Base-by-base conservation (phyloP, 1,139 yeast genomes). In the Barnettozyma hawaiiensis region DNA sequence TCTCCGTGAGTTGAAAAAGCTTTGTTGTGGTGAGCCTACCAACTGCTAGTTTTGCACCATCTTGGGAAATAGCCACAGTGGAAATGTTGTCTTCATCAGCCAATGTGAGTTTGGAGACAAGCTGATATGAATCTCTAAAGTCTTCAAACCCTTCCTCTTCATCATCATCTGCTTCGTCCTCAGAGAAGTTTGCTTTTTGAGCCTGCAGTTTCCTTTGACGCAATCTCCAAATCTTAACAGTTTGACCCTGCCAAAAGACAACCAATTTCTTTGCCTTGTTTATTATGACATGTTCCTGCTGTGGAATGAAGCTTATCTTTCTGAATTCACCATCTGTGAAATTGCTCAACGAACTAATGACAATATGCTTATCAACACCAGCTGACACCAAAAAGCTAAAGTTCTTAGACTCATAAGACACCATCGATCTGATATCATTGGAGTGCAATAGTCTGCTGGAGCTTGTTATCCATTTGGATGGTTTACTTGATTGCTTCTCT, bases 341-440 rank as follows among this genome's bases (percentile, higher is more conserved):
- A 15, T 65, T 58, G 31, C 68, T 68, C 31, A 82, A 66, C 2
- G 94, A 76, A 58, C 78, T 85, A 29, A 92, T 71, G 4, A 85
- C 90, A 44, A 92, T 67, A 15, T 81, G 73, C 55, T 85, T 75
- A 62, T 92, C 97, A 16, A 86, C 94, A 49, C 97, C 97, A 42
- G 96, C 97, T 55, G 94, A 83, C 2, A 86, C 76, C 46, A 90
- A 67, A 49, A 83, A 73, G 53, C 81, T 83, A 41, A 81, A 73
- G 28, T 80, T 80, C 51, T 78, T 81, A 38, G 90, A 75, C 60
- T 82, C 87, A 53, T 71, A 84, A 7, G 81, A 67, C 1, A 82
- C 69, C 75, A 92, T 74, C 1, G 95, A 73, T 55, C 98, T 78
- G 32, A 92, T 79, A 64, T 92, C 98, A 59, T 89, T 89, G 36